phyloP scores from a whole-genome alignment of 108 stramenopile genomes.

The Cylindrotheca fusiformis region DNA sequence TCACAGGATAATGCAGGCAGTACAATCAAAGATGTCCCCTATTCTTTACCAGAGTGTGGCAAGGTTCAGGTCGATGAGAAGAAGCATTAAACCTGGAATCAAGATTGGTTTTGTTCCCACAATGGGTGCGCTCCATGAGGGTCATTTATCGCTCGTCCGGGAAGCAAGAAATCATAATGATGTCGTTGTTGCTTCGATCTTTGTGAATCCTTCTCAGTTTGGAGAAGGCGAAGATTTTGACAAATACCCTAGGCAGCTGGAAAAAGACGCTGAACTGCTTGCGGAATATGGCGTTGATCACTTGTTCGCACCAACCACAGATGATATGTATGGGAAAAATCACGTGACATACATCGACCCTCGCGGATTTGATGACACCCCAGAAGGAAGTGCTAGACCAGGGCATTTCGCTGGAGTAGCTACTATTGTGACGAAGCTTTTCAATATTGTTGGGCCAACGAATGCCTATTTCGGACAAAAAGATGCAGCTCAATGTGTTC shows the following conservation, averaged over 20 bases:
- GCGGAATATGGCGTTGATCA: conserved; percentile 74
- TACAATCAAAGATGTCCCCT: conserved; percentile 7
- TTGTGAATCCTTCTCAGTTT: conserved; percentile 98
- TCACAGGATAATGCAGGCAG: conserved; percentile 10
- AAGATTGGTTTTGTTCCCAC: conserved; percentile 95
- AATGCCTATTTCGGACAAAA: conserved; percentile 98
- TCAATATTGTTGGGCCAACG: conserved; percentile 92
- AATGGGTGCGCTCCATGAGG: conserved; percentile 99
- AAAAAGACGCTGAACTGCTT: conserved; percentile 70
- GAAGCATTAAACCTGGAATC: conserved; percentile 19
- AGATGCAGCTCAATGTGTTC: conserved; percentile 93
- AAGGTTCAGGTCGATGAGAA: conserved; percentile 41
- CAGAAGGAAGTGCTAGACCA: conserved; percentile 82
- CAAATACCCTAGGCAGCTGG: conserved; percentile 91
- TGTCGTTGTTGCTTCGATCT: conserved; percentile 88
- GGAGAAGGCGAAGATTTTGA: conserved; percentile 93
- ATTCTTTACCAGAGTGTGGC: conserved; percentile 31
- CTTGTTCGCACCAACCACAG: conserved; percentile 66
- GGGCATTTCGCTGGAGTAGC: conserved; percentile 97
- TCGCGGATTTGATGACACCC: conserved; percentile 73
- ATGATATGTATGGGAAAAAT: conserved; percentile 75
- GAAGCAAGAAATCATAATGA: conserved; percentile 81
- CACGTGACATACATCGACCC: conserved; percentile 74
- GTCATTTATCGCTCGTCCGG: conserved; percentile 75
- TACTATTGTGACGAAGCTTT: conserved; percentile 96